Evolutionary conservation across 352 stramenopile genomes (phyloP).

Genomic region (Halophytophthora batemanensis): DNA sequence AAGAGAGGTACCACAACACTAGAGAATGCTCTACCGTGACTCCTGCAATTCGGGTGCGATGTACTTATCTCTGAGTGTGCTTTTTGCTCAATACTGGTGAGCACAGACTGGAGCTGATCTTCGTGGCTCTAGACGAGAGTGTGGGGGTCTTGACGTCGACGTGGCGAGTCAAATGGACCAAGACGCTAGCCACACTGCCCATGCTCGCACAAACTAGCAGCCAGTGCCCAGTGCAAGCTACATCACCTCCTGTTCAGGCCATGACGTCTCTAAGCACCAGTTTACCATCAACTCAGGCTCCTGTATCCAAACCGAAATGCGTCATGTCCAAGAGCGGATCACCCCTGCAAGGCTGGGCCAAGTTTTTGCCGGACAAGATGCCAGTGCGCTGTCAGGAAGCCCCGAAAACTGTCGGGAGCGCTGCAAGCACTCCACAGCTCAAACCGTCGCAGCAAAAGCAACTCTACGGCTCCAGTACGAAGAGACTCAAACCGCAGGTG

Average conservation of each 20-base stretch:
- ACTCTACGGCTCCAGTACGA: not conserved
- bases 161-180: constrained; percentile 15
- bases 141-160: constrained; percentile 4
- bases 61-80: not conserved
- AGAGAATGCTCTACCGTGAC: not conserved
- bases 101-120: constrained; percentile 20
- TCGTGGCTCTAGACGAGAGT: constrained; percentile 19
- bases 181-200: constrained; percentile 14
- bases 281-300: too few species aligned
- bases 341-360: constrained; percentile 34
- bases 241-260: not conserved
- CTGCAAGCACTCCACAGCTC: too few species aligned
- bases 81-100: too few species aligned
- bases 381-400: constrained; percentile 13
- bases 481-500: constrained; percentile 18
- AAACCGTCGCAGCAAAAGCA: constrained; percentile 7
- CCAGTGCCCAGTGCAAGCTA: too few species aligned
- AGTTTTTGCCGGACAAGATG: constrained; percentile 54
- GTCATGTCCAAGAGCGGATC: constrained; percentile 8
- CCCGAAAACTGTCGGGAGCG: constrained; percentile 5
- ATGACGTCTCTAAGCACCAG: too few species aligned
- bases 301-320: constrained; percentile 1
- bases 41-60: not conserved
- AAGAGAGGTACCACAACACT: constrained; percentile 26
- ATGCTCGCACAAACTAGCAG: constrained; percentile 13